These are phyloP conservation scores for Geosmithia putterillii DNA, from an alignment of 2,329 filamentous ascomycete species.

Conservation along the genomic window DNA sequence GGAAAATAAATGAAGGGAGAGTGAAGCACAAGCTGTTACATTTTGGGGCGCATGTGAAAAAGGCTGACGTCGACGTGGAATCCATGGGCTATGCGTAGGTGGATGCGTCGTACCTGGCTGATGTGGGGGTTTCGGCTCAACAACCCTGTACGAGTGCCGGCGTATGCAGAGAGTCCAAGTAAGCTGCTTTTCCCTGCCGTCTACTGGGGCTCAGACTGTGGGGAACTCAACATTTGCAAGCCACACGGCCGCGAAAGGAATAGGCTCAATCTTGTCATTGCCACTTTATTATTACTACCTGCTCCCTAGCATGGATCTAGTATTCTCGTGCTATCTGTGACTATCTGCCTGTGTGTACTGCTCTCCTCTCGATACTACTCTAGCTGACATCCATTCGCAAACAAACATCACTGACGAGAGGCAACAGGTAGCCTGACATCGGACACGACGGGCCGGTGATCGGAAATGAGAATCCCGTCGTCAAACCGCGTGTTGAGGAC, in stretches of 20 bases:
- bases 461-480: slow-evolving; percentile 17
- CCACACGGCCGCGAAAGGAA: too few relatives aligned
- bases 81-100: too few relatives aligned
- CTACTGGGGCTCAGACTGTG: background rate
- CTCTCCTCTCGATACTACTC: too few relatives aligned
- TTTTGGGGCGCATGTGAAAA: background rate
- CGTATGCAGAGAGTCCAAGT: too few relatives aligned
- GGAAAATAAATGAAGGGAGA: background rate
- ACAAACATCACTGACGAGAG: too few relatives aligned
- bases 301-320: too few relatives aligned
- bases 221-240: background rate
- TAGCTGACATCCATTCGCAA: too few relatives aligned
- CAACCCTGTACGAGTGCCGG: background rate
- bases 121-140: background rate
- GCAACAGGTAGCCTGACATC: slow-evolving; percentile 8
- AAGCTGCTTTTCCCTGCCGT: too few relatives aligned
- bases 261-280: too few relatives aligned
- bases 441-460: slow-evolving; percentile 17
- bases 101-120: background rate
- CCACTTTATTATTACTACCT: background rate
- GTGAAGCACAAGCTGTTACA: background rate
- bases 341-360: too few relatives aligned
- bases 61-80: background rate
- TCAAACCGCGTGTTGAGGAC: slow-evolving; percentile 13
- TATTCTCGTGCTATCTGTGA: too few relatives aligned